Conservation (phyloP, 2,329 filamentous ascomycete genomes). For the Diplodia scrobiculata region DNA sequence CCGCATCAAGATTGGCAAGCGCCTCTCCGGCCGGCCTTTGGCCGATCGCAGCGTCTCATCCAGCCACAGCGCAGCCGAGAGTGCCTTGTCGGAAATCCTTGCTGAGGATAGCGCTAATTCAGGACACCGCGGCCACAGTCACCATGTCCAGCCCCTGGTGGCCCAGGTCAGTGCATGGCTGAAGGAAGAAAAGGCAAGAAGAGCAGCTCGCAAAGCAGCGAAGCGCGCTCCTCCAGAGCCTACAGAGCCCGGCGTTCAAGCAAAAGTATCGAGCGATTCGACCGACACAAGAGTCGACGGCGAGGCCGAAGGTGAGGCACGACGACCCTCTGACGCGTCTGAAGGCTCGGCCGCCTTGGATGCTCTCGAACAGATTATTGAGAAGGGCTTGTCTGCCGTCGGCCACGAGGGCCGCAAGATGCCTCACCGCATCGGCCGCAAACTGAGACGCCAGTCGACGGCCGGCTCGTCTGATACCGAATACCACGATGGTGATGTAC, state of each 20-base stretch:
- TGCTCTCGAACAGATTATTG: constrained; percentile 75
- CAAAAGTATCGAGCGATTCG: constrained; percentile 34
- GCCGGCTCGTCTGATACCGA: constrained; percentile 80
- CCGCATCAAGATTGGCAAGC: constrained; percentile 46
- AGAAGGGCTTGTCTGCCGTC: constrained; percentile 62
- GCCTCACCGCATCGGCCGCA: constrained; percentile 31
- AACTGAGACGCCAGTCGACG: constrained; percentile 47
- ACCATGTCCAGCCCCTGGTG: constrained; percentile 30
- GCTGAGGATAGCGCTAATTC: constrained; percentile 15
- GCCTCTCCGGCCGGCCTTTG: constrained; percentile 49
- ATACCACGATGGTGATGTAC: constrained; percentile 73
- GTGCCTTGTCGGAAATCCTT: constrained; percentile 16
- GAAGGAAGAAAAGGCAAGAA: constrained; percentile 73
- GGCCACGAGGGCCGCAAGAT: constrained; percentile 40
- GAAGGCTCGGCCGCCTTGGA: constrained; percentile 75
- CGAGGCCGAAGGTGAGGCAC: constrained; percentile 41
- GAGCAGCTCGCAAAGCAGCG: constrained; percentile 50
- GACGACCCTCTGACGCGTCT: constrained; percentile 62
- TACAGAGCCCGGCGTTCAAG: constrained; percentile 50
- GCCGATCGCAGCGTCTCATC: constrained; percentile 37
- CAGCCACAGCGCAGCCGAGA: constrained; percentile 32
- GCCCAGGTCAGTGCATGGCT: constrained; percentile 63
- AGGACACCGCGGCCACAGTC: constrained; percentile 29
- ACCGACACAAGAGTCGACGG: constrained; percentile 27
- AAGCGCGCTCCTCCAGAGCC: constrained; percentile 5